Evolutionary conservation across 1,284 basidiomycete species (phyloP).

Genomic region (Microbotryum scabiosae): DNA sequence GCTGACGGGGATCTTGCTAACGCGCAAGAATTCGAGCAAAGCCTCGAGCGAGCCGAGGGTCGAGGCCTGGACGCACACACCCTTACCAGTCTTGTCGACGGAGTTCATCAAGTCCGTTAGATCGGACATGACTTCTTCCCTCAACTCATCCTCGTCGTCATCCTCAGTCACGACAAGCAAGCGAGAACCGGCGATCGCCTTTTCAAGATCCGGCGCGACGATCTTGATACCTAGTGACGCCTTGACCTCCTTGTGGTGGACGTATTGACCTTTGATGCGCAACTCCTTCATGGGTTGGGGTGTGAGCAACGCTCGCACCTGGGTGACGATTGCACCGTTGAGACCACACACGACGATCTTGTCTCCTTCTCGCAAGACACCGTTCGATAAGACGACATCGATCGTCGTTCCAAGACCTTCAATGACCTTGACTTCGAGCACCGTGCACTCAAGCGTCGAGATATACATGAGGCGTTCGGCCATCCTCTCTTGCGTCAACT

Average conservation of each 20-base stretch:
- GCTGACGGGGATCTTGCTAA: conserved; percentile 78
- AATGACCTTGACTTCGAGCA: conserved; percentile 97
- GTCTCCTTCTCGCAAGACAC: conserved; percentile 85
- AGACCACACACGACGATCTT: conserved; percentile 94
- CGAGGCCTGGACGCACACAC: conserved; percentile 95
- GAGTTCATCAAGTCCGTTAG: conserved; percentile 80
- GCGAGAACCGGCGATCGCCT: conserved; percentile 96
- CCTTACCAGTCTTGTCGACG: conserved; percentile 88
- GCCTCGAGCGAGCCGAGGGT: conserved; percentile 97
- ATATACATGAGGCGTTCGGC: conserved; percentile 96
- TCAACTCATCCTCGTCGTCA: conserved; percentile 90
- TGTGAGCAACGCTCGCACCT: conserved; percentile 86
- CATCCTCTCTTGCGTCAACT: conserved; percentile 97
- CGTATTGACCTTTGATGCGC: conserved; percentile 93
- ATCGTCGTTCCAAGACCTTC: conserved; percentile 98
- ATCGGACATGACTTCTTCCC: conserved; percentile 95
- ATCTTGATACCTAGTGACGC: conserved; percentile 97
- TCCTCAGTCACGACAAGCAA: conserved; percentile 85
- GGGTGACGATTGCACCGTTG: conserved; percentile 95
- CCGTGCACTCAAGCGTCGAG: conserved; percentile 96
- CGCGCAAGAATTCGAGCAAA: conserved; percentile 87
- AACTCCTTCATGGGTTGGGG: conserved; percentile 94
- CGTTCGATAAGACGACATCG: conserved; percentile 94
- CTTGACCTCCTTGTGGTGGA: conserved; percentile 97
- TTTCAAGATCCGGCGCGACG: conserved; percentile 89